A percentile compares a stretch with the other conserved stretches of the same genome.
These are phyloP conservation scores for Blastomyces parvus DNA, from an alignment of 2,329 filamentous ascomycete species.

Conservation along the genomic window DNA sequence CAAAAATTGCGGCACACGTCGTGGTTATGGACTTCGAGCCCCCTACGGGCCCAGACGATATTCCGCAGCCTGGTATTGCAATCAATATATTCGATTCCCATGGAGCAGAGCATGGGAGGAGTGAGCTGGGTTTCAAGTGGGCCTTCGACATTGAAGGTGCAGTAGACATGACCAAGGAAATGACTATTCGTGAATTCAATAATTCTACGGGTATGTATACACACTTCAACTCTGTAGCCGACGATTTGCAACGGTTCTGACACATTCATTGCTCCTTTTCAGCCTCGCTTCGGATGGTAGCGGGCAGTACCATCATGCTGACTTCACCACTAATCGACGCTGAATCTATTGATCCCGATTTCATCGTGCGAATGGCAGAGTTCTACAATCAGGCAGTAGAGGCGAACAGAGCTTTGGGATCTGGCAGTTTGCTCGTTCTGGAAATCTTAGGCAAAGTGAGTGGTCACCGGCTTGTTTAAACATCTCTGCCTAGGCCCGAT, in stretches of 20 bases:
- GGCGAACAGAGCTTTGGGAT: not conserved
- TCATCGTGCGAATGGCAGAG: not conserved
- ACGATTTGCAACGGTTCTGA: not conserved
- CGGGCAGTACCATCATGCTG: not conserved
- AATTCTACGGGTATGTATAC: not conserved
- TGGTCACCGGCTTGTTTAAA: not conserved
- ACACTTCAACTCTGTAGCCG: not conserved
- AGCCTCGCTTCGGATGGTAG: not conserved
- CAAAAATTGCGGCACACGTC: not conserved
- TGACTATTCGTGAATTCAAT: not conserved
- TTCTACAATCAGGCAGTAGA: not conserved
- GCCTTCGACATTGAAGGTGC: conserved; percentile 5
- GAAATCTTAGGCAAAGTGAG: conserved; percentile 2
- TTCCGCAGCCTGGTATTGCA: not conserved
- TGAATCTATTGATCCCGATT: not conserved
- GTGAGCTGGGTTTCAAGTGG: conserved; percentile 8
- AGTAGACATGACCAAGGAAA: not conserved
- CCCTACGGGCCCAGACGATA: not conserved
- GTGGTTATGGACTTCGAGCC: not conserved
- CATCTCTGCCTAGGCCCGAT: not conserved
- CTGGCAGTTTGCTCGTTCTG: not conserved
- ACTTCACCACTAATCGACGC: not conserved
- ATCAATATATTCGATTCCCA: conserved; percentile 2
- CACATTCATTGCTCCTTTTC: not conserved
- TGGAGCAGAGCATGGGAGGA: conserved; percentile 3